These are phyloP conservation scores for Tylopilus plumbeoviolaceoides DNA, from an alignment of 768 basidiomycete species.

Conservation along the genomic window DNA sequence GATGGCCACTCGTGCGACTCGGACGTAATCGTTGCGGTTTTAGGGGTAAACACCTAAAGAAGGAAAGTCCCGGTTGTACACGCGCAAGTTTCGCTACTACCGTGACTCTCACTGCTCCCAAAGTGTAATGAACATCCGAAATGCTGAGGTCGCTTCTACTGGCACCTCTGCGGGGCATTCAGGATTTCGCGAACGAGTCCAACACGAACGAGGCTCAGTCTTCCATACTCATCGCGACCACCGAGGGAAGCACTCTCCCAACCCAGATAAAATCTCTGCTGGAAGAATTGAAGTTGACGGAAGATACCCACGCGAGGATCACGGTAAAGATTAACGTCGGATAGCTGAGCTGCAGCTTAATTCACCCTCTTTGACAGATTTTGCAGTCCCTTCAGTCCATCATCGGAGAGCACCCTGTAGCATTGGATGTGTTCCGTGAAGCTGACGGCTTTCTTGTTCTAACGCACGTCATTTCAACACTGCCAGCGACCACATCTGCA, in stretches of 20 bases:
- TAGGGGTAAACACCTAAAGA: neutral
- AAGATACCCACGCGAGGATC: constrained; percentile 41
- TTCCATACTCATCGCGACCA: neutral
- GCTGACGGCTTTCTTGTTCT: constrained; percentile 77
- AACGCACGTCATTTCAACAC: constrained; percentile 65
- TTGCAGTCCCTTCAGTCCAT: constrained; percentile 64
- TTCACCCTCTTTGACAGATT: constrained; percentile 38
- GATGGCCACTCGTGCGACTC: too few species aligned
- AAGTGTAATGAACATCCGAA: constrained; percentile 7
- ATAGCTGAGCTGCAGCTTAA: neutral
- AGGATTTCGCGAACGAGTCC: constrained; percentile 40
- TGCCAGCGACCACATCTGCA: constrained; percentile 33
- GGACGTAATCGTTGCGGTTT: too few species aligned
- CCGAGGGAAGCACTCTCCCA: constrained; percentile 2
- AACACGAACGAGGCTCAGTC: constrained; percentile 25
- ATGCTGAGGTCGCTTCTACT: constrained; percentile 61
- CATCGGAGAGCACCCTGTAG: constrained; percentile 58
- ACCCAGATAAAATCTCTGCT: constrained; percentile 65
- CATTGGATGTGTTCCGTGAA: constrained; percentile 76
- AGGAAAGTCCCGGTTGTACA: neutral
- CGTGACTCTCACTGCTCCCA: neutral
- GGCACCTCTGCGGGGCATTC: constrained; percentile 54
- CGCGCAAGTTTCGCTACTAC: neutral
- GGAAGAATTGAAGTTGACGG: constrained; percentile 62
- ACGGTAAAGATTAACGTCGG: constrained; percentile 42